These are phyloP conservation scores for Thelephora terrestris DNA, from an alignment of 1,284 basidiomycete genomes.

Conservation along the genomic window DNA sequence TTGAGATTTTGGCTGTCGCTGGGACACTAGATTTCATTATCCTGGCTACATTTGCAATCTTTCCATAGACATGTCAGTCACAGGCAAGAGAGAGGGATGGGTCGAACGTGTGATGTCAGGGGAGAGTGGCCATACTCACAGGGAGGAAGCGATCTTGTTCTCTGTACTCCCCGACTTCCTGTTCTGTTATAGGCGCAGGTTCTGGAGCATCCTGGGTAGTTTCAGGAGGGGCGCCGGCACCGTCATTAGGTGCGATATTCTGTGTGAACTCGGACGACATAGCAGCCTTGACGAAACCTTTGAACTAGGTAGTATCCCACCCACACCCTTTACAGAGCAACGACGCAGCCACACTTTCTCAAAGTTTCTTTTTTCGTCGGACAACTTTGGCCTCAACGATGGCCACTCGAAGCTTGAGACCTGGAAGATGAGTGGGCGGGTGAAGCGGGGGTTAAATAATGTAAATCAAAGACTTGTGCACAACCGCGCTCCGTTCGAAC, in stretches of 20 bases:
- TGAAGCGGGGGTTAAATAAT: too few relatives aligned
- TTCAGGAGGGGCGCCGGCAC: constrained; percentile 28
- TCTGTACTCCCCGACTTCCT: constrained; percentile 85
- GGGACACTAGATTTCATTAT: constrained; percentile 93
- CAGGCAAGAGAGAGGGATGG: background rate
- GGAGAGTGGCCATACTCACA: constrained; percentile 35
- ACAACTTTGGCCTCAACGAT: too few relatives aligned
- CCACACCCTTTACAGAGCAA: constrained; percentile 6
- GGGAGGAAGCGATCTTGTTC: constrained; percentile 90
- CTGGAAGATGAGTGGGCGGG: too few relatives aligned
- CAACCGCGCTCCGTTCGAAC: too few relatives aligned
- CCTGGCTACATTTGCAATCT: constrained; percentile 93
- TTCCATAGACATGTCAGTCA: background rate
- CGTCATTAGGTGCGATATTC: constrained; percentile 46
- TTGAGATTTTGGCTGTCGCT: constrained; percentile 89
- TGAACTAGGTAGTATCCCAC: background rate
- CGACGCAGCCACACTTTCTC: constrained; percentile 1
- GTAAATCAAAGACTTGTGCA: too few relatives aligned
- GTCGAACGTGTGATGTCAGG: background rate
- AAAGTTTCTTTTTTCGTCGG: too few relatives aligned
- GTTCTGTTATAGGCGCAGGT: constrained; percentile 72
- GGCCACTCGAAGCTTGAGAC: too few relatives aligned
- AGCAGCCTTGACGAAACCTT: too few relatives aligned
- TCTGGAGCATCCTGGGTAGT: constrained; percentile 38
- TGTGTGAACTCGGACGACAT: constrained; percentile 37